Evolutionary conservation across 2,329 filamentous ascomycete species (phyloP), one percentile per base, ranked within the genome.

Genomic region (Myriosclerotinia curreyana): DNA sequence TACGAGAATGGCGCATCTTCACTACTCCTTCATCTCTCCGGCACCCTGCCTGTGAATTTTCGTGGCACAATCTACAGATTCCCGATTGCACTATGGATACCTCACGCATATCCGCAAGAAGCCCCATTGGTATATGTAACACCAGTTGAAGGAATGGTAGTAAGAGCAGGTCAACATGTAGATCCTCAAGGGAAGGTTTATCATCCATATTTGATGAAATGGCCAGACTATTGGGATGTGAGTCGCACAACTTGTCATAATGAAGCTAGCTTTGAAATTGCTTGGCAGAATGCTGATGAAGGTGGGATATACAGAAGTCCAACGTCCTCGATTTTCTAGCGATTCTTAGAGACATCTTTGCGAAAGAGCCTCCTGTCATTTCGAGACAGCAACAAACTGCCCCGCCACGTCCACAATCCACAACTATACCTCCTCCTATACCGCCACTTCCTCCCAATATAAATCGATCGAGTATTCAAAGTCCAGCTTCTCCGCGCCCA

Each of bases 141-240:
- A 8, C 93, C 95, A 3, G 91, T 90, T 6, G 88, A 91, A 69
- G 90, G 87, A 68, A 98, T 99, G 92, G 79, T 90, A 69, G 88
- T 99, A 50, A 85, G 94, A 25, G 92, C 93, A 0, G 95, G 95
- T 0, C 95, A 99, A 74, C 92, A 99, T 79, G 92, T 99, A 66
- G 92, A 95, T 73, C 87, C 91, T 6, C 94, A 98, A 73, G 95
- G 95, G 34, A 88, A 91, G 75, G 86, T 98, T 68, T 99, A 98
- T 75, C 95, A 99, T 75, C 95, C 95, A 46, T 99, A 98, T 75
- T 80, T 99, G 54, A 91, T 92, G 40, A 88, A 92, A 67, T 99
- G 95, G 95, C 80, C 83, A 40, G 87, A 91, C 69, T 94, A 90
- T 71, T 95, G 91, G 90, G 91, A 96, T 85, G 91, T 96, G 76